A percentile compares a stretch with the other conserved stretches of the same genome.
These are phyloP conservation scores for Polyplosphaeria fusca DNA, from an alignment of 495 filamentous ascomycete species.

Conservation along the genomic window DNA sequence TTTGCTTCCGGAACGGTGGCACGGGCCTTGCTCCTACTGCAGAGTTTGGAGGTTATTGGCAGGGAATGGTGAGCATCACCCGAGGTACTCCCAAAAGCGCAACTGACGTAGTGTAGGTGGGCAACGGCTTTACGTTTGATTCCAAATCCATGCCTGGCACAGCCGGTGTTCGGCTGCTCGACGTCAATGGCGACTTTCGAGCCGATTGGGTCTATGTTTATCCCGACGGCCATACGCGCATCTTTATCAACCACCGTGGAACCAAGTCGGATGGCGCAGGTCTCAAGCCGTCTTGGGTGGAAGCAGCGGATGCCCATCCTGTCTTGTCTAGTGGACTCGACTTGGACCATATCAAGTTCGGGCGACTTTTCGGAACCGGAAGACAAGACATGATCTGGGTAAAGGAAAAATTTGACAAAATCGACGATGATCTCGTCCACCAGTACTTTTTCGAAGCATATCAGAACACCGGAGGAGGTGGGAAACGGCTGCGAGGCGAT, in stretches of 20 bases:
- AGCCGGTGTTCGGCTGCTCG: slow-evolving; percentile 32
- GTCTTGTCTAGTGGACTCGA: background rate
- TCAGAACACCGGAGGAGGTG: background rate
- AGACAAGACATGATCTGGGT: slow-evolving; percentile 2
- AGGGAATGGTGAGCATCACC: background rate
- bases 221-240: slow-evolving; percentile 26
- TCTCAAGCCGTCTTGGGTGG: background rate
- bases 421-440: background rate
- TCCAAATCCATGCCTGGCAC: slow-evolving; percentile 34
- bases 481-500: slow-evolving; percentile 2
- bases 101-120: slow-evolving; percentile 35
- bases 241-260: slow-evolving; percentile 37
- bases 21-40: background rate
- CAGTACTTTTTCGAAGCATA: background rate
- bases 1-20: background rate
- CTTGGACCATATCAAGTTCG: slow-evolving; percentile 3
- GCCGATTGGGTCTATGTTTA: slow-evolving; percentile 40
- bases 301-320: background rate
- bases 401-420: background rate
- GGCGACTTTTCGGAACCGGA: slow-evolving; percentile 1
- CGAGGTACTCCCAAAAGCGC: background rate
- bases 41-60: background rate
- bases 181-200: slow-evolving; percentile 41
- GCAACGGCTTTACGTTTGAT: background rate
- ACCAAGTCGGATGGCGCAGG: slow-evolving; percentile 13